These are phyloP conservation scores for Lactarius vividus DNA, from an alignment of 768 basidiomycete genomes.

Conservation along the genomic window DNA sequence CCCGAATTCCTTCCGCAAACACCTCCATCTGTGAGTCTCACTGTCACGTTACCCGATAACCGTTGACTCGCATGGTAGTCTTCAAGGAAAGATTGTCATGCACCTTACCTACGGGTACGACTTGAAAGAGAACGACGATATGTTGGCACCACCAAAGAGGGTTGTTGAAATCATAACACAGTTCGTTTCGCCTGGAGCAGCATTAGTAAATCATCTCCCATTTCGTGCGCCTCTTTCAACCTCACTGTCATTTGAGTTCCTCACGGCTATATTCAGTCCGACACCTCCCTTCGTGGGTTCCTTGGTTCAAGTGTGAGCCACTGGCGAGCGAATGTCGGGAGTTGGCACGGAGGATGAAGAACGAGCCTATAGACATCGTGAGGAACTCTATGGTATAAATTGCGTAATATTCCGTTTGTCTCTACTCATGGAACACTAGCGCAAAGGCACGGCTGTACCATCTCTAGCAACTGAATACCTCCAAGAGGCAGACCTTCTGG, in stretches of 20 bases:
- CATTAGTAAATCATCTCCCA: constrained; percentile 8
- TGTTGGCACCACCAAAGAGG: background rate
- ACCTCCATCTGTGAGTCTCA: background rate
- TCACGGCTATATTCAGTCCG: background rate
- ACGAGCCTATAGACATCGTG: constrained; percentile 4
- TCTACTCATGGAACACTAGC: background rate
- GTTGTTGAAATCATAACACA: background rate
- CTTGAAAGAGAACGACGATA: background rate
- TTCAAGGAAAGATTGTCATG: constrained; percentile 8
- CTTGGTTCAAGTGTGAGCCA: constrained; percentile 2
- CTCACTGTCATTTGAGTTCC: no score
- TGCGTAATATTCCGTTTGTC: background rate
- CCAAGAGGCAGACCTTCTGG: background rate
- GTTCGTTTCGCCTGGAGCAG: constrained; percentile 3
- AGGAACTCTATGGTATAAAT: background rate
- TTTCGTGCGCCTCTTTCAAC: background rate
- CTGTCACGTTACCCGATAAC: no score
- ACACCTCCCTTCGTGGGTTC: constrained; percentile 2
- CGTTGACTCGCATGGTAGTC: background rate
- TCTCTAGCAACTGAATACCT: background rate
- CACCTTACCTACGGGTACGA: constrained; percentile 13
- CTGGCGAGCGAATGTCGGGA: constrained; percentile 3
- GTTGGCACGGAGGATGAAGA: background rate
- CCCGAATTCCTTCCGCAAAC: background rate
- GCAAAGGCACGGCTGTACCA: background rate